Conservation (phyloP, 2,329 filamentous ascomycete species). For the Niveomyces coronatus region DNA sequence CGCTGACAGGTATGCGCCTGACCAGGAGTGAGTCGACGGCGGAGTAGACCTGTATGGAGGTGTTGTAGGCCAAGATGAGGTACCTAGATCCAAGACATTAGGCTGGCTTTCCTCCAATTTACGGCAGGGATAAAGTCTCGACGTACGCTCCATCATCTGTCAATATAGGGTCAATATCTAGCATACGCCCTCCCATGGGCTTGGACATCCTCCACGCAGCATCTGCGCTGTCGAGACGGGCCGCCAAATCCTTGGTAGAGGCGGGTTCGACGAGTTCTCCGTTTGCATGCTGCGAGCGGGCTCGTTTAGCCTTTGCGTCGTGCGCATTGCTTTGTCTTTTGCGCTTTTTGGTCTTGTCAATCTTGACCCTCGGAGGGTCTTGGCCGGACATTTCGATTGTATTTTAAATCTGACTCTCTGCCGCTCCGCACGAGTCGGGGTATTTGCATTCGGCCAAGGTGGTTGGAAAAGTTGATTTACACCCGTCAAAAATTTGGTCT, state of each 20-base stretch:
- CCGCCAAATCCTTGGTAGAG: slow-evolving; percentile 16
- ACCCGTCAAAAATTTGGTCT: slow-evolving; percentile 31
- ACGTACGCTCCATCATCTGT: slow-evolving; percentile 50
- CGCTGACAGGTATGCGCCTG: slow-evolving; percentile 52
- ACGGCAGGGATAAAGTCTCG: neutral
- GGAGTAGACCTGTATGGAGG: slow-evolving; percentile 71
- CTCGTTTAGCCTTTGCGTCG: slow-evolving; percentile 31
- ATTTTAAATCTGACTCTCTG: neutral
- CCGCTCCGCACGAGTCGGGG: too few species aligned
- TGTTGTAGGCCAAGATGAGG: slow-evolving; percentile 65
- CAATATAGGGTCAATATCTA: slow-evolving; percentile 54
- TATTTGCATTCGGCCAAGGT: slow-evolving; percentile 5
- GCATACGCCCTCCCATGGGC: slow-evolving; percentile 55
- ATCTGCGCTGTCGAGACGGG: slow-evolving; percentile 20
- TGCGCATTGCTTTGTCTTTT: slow-evolving; percentile 35
- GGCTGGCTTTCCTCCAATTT: slow-evolving; percentile 18
- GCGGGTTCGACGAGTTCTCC: slow-evolving; percentile 12
- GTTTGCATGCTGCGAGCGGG: slow-evolving; percentile 21
- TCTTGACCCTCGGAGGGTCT: slow-evolving; percentile 22
- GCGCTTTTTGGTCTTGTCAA: slow-evolving; percentile 33
- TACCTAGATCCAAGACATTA: slow-evolving; percentile 42
- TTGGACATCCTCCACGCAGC: slow-evolving; percentile 50
- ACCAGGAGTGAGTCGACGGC: slow-evolving; percentile 71
- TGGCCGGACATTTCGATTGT: slow-evolving; percentile 24
- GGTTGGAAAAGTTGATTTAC: slow-evolving; percentile 11